Evolutionary conservation across 495 filamentous ascomycete species (phyloP), one percentile per base, ranked within the genome.

Genomic region (Schizothecium vesticola): DNA sequence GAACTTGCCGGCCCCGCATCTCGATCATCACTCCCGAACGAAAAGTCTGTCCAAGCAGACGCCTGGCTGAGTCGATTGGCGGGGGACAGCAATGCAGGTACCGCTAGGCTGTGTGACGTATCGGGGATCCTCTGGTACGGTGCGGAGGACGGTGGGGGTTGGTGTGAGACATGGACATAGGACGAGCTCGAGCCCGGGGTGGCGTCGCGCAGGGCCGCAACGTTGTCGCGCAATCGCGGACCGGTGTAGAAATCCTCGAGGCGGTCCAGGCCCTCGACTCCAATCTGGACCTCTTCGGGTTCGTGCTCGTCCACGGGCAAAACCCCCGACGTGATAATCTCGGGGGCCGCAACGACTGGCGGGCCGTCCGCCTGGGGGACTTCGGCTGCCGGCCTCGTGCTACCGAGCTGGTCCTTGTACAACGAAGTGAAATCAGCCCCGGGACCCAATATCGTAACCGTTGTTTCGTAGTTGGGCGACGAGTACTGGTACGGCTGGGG

Each of bases 11-110:
- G 64, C 57, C 43, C 72, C 28, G 67, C 67, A 28, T 78, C 71
- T n/a, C 65, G 75, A 24, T 80, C 76, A 43, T 83, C 81, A 56
- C 82, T 84, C 16, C 82, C 83, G 56, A 87, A 76, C 1, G 85
- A 84, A 66, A 82, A 82, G 75, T 87, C 83, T n/a, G 85, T 87
- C 85, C 85, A 87, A 16, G 79, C 74, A 13, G 84, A 84, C 25
- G 80, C 77, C 33, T 83, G 79, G 66, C 85, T 87, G 23, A 77
- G 71, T n/a, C 83, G 80, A 68, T 84, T 82, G 61, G 76, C 75
- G 7, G 81, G 82, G 9, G 77, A 74, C 7, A 81, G 77, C 33
- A 81, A 78, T 56, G 76, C 77, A 29, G 82, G 82, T 11, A 84
- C 76, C 3, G 75, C 72, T 31, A 84, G 70, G 57, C 74, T 80